phyloP scores from a whole-genome alignment of 768 basidiomycete genomes.

The Botryobasidium botryosum region DNA sequence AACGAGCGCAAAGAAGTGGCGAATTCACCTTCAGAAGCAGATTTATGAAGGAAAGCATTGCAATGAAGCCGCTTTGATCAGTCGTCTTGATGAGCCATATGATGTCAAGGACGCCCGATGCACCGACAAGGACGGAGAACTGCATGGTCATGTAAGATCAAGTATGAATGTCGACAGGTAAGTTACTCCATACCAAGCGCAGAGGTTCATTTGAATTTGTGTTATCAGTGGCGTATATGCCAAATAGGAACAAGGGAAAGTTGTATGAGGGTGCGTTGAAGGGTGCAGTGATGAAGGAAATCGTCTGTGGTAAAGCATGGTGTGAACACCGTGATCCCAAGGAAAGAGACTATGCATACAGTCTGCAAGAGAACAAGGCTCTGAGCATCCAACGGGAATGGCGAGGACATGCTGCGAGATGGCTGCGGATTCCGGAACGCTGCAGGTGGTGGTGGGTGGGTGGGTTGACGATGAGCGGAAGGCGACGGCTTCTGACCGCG shows the following conservation, averaged over 20 bases:
- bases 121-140: constrained; percentile 48
- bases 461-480: too few species aligned
- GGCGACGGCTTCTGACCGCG: too few species aligned
- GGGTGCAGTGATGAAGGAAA: constrained; percentile 9
- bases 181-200: constrained; percentile 30
- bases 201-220: constrained; percentile 46
- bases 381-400: too few species aligned
- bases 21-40: constrained; percentile 38
- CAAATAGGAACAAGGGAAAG: constrained; percentile 69
- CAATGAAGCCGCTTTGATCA: constrained; percentile 37
- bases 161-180: not conserved
- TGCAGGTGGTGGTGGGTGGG: too few species aligned
- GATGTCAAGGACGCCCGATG: constrained; percentile 49
- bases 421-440: too few species aligned
- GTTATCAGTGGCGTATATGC: constrained; percentile 53
- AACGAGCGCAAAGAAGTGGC: not conserved
- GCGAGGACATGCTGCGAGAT: too few species aligned
- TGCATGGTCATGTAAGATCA: constrained; percentile 18
- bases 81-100: constrained; percentile 37
- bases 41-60: constrained; percentile 35
- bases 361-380: too few species aligned
- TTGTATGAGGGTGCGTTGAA: constrained; percentile 33
- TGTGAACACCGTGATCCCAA: too few species aligned
- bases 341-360: too few species aligned
- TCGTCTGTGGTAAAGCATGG: constrained; percentile 7